Evolutionary conservation across 148 eudicot genomes (phyloP), one percentile per base, ranked within the genome.

Genomic region (Gaultheria prostrata): DNA sequence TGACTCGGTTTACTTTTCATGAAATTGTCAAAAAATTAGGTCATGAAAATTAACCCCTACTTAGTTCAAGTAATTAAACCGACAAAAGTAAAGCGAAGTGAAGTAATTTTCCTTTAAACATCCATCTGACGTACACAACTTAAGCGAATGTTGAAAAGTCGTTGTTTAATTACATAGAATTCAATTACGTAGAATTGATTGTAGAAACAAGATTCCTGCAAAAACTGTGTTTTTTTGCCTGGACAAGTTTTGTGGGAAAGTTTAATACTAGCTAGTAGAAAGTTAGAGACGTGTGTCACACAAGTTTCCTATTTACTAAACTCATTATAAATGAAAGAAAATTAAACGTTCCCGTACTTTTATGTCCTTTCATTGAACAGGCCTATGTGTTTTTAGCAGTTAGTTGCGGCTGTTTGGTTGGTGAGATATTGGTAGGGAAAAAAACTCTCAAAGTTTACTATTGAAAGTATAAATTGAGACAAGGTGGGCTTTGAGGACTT

Each of bases 391-490:
- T 28, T 28, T 24, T 49, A n/a, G 24, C 3, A 0, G 30, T 30
- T 77, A 4, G 4, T 53, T 78, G 45, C 13, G 17, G 65, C 77
- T 82, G 73, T 45, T 79, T 75, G 63, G 77, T 26, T 73, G 51
- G 39, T 54, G 57, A 51, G 48, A 53, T 71, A 74, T 30, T 12
- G 28, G 26, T 79, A 53, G 80, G 53, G 51, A 1, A 70, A 4
- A 76, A 21, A 67, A 30, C 72, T 18, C 70, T 59, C 28, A 59
- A 59, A 59, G 28, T 59, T n/a, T 49, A 54, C 21, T 12, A 28
- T 51, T 6, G 51, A 20, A n/a, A n/a, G 54, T 5, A 76, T 49
- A 28, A 24, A 32, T 69, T 69, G 73, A 28, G 35, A 11, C 39
- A 28, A 4, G 3, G 28, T 30, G 54, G 54, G 28, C 30, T 39